Evolutionary conservation across 257 asterid genomes (phyloP).

Genomic region (Parsonsia alboflavescens): DNA sequence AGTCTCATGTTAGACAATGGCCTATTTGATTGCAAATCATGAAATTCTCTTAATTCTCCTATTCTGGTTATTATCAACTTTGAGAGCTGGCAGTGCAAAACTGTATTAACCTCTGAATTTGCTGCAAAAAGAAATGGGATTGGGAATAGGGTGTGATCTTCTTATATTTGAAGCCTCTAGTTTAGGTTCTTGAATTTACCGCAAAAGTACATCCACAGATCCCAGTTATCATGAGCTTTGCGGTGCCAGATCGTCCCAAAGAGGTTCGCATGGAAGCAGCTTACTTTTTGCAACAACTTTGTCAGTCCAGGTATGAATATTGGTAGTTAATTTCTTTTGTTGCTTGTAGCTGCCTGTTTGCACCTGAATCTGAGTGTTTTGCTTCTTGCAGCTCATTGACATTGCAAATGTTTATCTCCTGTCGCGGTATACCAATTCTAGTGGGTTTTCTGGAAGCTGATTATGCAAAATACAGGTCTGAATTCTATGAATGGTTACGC

Average conservation of each 20-base stretch:
- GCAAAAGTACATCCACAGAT: slow-evolving; percentile 36
- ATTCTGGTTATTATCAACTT: background rate
- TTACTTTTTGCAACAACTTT: slow-evolving; percentile 86
- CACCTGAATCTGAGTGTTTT: slow-evolving; percentile 17
- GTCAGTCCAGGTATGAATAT: slow-evolving; percentile 81
- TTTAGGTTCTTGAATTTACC: background rate
- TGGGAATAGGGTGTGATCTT: background rate
- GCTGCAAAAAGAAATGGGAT: background rate
- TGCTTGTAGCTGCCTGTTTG: slow-evolving; percentile 10
- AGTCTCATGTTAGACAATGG: background rate
- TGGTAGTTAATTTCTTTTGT: slow-evolving; percentile 10
- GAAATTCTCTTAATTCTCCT: background rate
- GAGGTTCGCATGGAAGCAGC: slow-evolving; percentile 99
- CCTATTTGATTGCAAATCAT: background rate
- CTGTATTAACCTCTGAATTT: background rate
- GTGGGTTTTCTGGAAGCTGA: slow-evolving; percentile 99
- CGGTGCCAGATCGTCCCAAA: slow-evolving; percentile 85
- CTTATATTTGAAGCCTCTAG: background rate
- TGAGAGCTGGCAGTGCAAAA: background rate
- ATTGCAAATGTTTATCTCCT: slow-evolving; percentile 93
- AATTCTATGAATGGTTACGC: background rate
- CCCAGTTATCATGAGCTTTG: slow-evolving; percentile 91
- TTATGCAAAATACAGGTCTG: slow-evolving; percentile 91
- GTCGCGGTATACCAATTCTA: slow-evolving; percentile 94
- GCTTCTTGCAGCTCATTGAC: slow-evolving; percentile 74